Percentiles rank a stretch among this genome's conserved stretches.
These are phyloP conservation scores for Tuber indicum DNA, from an alignment of 495 filamentous ascomycete genomes.

Conservation along the genomic window DNA sequence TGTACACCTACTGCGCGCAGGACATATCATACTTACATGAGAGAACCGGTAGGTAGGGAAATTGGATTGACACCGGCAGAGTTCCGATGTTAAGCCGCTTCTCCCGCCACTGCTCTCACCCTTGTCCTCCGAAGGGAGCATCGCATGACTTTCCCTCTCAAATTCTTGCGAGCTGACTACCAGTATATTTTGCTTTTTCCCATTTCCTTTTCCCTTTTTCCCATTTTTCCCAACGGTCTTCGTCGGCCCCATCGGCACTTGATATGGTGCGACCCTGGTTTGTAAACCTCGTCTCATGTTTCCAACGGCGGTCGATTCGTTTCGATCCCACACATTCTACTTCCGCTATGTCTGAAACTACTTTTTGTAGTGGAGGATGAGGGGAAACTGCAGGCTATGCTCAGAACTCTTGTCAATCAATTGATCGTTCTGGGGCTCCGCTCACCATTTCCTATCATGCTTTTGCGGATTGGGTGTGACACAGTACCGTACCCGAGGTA, in stretches of 20 bases:
- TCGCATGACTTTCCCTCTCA: background rate
- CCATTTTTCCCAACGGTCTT: background rate
- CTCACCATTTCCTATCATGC: background rate
- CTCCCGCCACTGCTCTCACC: background rate
- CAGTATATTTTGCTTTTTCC: background rate
- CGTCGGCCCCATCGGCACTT: slow-evolving; percentile 1
- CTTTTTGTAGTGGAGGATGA: background rate
- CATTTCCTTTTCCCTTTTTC: background rate
- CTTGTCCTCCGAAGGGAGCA: background rate
- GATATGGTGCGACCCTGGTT: background rate
- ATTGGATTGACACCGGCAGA: slow-evolving; percentile 1
- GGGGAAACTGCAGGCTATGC: slow-evolving; percentile 3
- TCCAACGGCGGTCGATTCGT: background rate
- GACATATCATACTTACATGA: background rate
- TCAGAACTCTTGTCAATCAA: background rate
- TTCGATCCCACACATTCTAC: background rate
- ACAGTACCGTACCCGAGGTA: background rate
- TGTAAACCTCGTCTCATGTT: background rate
- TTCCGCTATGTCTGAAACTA: slow-evolving; percentile 1
- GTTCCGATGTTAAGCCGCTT: slow-evolving; percentile 2
- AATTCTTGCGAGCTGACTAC: slow-evolving; percentile 1
- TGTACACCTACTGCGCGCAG: background rate
- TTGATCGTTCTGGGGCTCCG: background rate
- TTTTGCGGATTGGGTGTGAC: background rate
- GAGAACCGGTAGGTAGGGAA: background rate